phyloP scores from a whole-genome alignment of 805 yeast genomes.

The Vanderwaltozyma tropicalis region DNA sequence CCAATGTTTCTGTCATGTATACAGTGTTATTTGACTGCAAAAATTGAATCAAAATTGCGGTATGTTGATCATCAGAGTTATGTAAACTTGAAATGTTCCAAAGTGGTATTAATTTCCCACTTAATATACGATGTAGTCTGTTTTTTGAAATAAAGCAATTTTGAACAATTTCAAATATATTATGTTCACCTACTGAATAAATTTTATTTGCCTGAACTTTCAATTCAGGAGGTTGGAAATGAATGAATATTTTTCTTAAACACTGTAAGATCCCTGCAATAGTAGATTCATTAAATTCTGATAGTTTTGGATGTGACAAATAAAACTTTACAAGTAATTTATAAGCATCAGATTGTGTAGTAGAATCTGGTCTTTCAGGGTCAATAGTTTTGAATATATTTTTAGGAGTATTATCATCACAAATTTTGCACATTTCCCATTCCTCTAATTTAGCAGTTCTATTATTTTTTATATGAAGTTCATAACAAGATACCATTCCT shows the following conservation, averaged over 20 bases:
- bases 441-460: not conserved
- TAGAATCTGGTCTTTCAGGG: conserved; percentile 24
- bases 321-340: conserved; percentile 21
- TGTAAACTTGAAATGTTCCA: conserved; percentile 33
- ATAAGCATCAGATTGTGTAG: conserved; percentile 14
- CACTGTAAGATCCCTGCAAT: conserved; percentile 37
- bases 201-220: conserved; percentile 5
- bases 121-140: conserved; percentile 46
- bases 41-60: conserved; percentile 35
- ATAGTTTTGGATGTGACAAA: conserved; percentile 14
- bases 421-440: conserved; percentile 12
- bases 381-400: conserved; percentile 13
- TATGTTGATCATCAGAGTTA: conserved; percentile 33
- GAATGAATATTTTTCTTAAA: conserved; percentile 40
- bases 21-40: conserved; percentile 30
- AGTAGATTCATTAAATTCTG: conserved; percentile 20
- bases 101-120: conserved; percentile 45
- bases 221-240: conserved; percentile 41
- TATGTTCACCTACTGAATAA: conserved; percentile 1
- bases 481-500: conserved; percentile 18
- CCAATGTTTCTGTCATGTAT: conserved; percentile 48
- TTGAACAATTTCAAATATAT: conserved; percentile 33
- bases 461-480: conserved; percentile 2
- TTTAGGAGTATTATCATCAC: conserved; percentile 14
- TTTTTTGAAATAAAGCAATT: conserved; percentile 32